Base-by-base conservation (phyloP, 345 rosid genomes). In the Arabidopsis arenosa region DNA sequence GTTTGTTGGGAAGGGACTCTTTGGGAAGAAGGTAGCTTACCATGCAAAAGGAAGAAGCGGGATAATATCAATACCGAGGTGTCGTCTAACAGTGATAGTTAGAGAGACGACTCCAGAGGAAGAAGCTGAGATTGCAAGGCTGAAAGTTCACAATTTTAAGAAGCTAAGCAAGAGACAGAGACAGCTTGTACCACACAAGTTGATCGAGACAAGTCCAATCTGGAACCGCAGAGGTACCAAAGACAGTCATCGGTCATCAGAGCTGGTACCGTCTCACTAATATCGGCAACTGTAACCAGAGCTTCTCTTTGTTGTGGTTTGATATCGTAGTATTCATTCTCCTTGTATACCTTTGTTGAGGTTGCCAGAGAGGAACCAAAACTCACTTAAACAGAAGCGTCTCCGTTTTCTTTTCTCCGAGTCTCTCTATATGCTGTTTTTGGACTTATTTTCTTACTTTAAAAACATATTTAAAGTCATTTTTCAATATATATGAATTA, bases 101-200 rank as follows among this genome's bases (percentile, higher is more conserved):
- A 88, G 99, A 78, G 99, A 92, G 84, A 86, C 78, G 62, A 92
- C 91, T 2, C 75, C 86, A 0, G 93, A 90, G 76, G 98, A 95
- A 85, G 97, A 95, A 80, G 96, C 96, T 23, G 75, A 89, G 85
- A 86, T 89, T 63, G 99, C 97, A 9, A 86, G 78, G 87, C 86
- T 95, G 48, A 85, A 80, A 74, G 98, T 92, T 52, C 80, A 80
- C 79, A 92, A 85, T 63, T 95, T 88, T 83, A 84, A 83, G 72
- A 90, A 95, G 88, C 88, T 84, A 74, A 83, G 77, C 47, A 95
- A 92, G 82, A 75, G 89, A 66, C 93, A 90, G 81, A 85, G 76
- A 21, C 80, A 75, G 78, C 97, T 92, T 15, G 88, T 83, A 4
- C 99, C 99, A 0, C 94, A 88, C 69, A 74, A 83, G 73, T 88